A percentile compares a stretch with the other conserved stretches of the same genome.
phyloP scores from a whole-genome alignment of 23 red algal species.

The Gracilaria gracilis region DNA sequence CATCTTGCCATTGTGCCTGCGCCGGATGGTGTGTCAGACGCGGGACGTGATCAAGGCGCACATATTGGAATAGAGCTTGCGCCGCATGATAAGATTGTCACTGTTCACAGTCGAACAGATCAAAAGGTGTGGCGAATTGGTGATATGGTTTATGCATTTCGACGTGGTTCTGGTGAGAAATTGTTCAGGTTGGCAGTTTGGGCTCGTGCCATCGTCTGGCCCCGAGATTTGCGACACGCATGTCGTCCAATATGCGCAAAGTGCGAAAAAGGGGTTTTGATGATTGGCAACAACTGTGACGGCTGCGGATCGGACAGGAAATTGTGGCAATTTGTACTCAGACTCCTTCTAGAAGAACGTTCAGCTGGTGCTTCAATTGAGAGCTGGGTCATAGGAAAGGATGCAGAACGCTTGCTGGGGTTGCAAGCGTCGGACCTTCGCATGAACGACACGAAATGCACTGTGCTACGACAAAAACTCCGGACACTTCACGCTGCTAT shows the following conservation, averaged over 20 bases:
- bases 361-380: slow-evolving; percentile 13
- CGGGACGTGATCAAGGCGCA: too few relatives aligned
- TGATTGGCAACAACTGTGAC: neutral
- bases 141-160: slow-evolving; percentile 20
- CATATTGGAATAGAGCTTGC: neutral
- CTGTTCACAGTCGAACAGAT: neutral
- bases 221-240: slow-evolving; percentile 6
- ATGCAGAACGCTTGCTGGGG: slow-evolving; percentile 25
- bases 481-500: neutral
- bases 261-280: neutral
- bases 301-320: neutral
- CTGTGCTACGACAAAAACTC: neutral
- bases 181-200: slow-evolving; percentile 11
- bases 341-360: slow-evolving; percentile 33
- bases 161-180: slow-evolving; percentile 8
- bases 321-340: neutral
- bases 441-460: neutral
- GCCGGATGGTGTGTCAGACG: neutral
- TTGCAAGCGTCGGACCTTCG: slow-evolving; percentile 20
- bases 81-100: neutral
- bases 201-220: slow-evolving; percentile 18
- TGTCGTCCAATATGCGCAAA: slow-evolving; percentile 16
- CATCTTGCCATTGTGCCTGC: neutral
- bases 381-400: slow-evolving; percentile 56
- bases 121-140: slow-evolving; percentile 20